Evolutionary conservation across 768 basidiomycete genomes (phyloP).

Genomic region (Hericium erinaceus): DNA sequence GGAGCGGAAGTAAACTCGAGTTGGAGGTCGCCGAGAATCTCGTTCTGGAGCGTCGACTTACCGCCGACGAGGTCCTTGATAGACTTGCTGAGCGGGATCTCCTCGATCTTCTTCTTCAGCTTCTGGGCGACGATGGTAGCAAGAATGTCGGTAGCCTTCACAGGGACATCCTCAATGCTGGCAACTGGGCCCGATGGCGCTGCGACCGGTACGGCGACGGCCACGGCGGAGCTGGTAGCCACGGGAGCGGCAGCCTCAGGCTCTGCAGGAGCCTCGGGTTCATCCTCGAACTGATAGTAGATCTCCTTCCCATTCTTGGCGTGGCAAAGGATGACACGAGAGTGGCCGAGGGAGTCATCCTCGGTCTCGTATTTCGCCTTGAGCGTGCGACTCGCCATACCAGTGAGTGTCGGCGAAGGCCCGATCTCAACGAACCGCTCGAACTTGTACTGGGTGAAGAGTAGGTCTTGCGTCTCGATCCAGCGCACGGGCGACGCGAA

Average conservation of each 20-base stretch:
- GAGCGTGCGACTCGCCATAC: constrained; percentile 85
- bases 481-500: constrained; percentile 98
- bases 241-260: constrained; percentile 25
- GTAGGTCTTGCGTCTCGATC: constrained; percentile 97
- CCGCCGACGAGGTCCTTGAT: constrained; percentile 99
- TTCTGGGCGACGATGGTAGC: constrained; percentile 91
- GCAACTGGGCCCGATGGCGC: constrained; percentile 37
- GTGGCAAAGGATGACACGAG: constrained; percentile 80
- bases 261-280: constrained; percentile 30
- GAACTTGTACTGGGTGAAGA: constrained; percentile 80
- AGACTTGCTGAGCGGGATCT: constrained; percentile 84
- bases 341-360: constrained; percentile 77
- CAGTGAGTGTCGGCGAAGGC: constrained; percentile 91
- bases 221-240: constrained; percentile 27
- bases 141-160: constrained; percentile 86
- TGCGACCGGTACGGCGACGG: constrained; percentile 33
- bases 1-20: constrained; percentile 92
- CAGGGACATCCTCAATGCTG: constrained; percentile 80
- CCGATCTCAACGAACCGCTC: constrained; percentile 95
- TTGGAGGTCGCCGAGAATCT: constrained; percentile 94
- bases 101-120: constrained; percentile 88
- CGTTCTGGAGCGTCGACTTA: constrained; percentile 98
- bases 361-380: constrained; percentile 89
- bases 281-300: constrained; percentile 96
- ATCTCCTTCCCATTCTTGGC: constrained; percentile 96